Percentiles rank a stretch among this genome's conserved stretches.
These are phyloP conservation scores for Coniochaeta sp. DNA, from an alignment of 2,329 filamentous ascomycete species.

Conservation along the genomic window DNA sequence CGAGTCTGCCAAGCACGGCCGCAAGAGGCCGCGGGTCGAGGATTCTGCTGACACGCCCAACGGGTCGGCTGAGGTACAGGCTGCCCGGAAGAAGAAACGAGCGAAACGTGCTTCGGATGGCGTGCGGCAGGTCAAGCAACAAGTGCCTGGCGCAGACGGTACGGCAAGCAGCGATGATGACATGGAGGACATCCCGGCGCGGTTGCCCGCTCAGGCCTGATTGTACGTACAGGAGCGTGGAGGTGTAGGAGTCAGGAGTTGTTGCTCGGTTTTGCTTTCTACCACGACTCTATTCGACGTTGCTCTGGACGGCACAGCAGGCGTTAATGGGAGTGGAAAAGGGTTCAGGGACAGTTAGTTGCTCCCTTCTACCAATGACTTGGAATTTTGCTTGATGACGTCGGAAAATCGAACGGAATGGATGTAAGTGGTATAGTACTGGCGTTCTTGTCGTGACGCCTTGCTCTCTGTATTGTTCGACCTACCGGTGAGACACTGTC, in stretches of 20 bases:
- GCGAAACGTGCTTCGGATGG: background rate
- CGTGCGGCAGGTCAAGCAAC: background rate
- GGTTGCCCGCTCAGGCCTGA: conserved; percentile 4
- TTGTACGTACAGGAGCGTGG: background rate
- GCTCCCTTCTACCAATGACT: no score
- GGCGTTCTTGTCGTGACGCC: no score
- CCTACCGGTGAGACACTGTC: no score
- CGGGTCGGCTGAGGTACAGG: background rate
- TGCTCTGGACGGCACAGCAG: no score
- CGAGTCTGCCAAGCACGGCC: background rate
- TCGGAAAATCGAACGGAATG: no score
- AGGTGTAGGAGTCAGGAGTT: background rate
- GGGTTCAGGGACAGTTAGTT: no score
- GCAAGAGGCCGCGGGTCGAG: background rate
- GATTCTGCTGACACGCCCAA: background rate
- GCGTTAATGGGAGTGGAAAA: no score
- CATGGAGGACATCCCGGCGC: conserved; percentile 33
- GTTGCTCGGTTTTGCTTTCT: background rate
- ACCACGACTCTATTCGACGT: no score
- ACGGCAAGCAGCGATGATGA: conserved; percentile 26
- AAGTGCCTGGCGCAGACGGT: background rate
- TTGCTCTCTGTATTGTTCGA: no score
- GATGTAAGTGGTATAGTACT: no score
- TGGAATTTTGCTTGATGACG: no score
- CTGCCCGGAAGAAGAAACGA: background rate